These are phyloP conservation scores for Salvia splendens DNA, from an alignment of 257 asterid genomes.

Conservation along the genomic window DNA sequence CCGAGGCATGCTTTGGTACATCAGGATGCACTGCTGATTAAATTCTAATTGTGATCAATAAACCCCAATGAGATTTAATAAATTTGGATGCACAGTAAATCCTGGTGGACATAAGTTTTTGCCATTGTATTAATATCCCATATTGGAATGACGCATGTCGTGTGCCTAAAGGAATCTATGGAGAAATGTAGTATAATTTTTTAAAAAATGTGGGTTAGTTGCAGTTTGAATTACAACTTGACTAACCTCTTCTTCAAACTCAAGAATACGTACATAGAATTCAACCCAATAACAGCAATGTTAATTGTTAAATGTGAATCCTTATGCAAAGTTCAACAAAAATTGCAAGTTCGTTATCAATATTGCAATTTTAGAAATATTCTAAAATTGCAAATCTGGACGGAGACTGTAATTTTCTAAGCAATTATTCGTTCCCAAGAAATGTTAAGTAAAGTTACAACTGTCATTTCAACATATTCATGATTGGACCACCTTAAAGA, in stretches of 20 bases:
- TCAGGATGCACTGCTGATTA: too few species aligned
- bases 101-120: too few species aligned
- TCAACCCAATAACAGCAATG: background rate
- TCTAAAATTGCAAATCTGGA: too few species aligned
- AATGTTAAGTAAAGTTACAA: background rate
- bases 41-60: too few species aligned
- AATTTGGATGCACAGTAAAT: too few species aligned
- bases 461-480: background rate
- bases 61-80: too few species aligned
- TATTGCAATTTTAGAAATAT: background rate
- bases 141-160: background rate
- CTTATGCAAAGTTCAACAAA: background rate
- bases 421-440: background rate
- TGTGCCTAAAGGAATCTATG: background rate
- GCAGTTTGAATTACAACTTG: background rate
- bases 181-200: background rate
- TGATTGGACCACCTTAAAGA: constrained; percentile 2
- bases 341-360: background rate
- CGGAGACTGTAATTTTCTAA: background rate
- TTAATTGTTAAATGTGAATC: background rate
- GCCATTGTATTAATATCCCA: background rate
- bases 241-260: constrained; percentile 1
- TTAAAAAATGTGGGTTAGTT: background rate
- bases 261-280: background rate
- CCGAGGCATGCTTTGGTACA: too few species aligned